Evolutionary conservation across 768 basidiomycete species (phyloP), one percentile per base, ranked within the genome.

Genomic region (Boletus coccyginus): DNA sequence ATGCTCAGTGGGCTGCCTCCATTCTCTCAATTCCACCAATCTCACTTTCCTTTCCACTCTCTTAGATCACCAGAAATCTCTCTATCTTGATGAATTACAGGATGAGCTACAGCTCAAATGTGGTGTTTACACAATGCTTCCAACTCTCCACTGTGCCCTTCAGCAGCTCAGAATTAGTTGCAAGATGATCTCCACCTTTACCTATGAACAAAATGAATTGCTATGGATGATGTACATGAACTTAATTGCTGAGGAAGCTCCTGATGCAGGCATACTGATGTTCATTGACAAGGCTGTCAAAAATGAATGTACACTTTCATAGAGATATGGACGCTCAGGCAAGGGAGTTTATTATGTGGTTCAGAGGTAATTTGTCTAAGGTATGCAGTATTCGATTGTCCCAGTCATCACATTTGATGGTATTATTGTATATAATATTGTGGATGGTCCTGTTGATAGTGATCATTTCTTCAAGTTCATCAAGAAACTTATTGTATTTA

Each of bases 171-270:
- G n/a, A 3, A 8, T 55, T 3, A 50, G 33, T 29, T 11, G 5
- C 14, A 55, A 55, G 4, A 11, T 21, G 5, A 27, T 52, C 24
- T 58, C 57, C n/a, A n/a, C n/a, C 8, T 4, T 2, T 32, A 52
- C 59, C 2, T 33, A 17, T 12, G 59, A 68, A 50, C 5, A 45
- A 29, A 63, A 61, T 55, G 59, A 66, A 11, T 2, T 19, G 11
- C 1, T 32, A 9, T 5, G 53, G 1, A 49, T 54, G 7, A 36
- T 51, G 0, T 62, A 57, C 21, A 64, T 57, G 55, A 62, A 64
- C 9, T 7, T 7, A 16, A 59, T 64, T 31, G 53, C n/a, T n/a
- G n/a, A n/a, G n/a, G n/a, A n/a, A n/a, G n/a, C n/a, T n/a, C n/a
- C n/a, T n/a, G n/a, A n/a, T n/a, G n/a, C n/a, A n/a, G n/a, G n/a